Percentiles rank a stretch among this genome's conserved stretches.
Conservation (phyloP, 2,329 filamentous ascomycete species). For the Cylindrodendrum hubeiense region DNA sequence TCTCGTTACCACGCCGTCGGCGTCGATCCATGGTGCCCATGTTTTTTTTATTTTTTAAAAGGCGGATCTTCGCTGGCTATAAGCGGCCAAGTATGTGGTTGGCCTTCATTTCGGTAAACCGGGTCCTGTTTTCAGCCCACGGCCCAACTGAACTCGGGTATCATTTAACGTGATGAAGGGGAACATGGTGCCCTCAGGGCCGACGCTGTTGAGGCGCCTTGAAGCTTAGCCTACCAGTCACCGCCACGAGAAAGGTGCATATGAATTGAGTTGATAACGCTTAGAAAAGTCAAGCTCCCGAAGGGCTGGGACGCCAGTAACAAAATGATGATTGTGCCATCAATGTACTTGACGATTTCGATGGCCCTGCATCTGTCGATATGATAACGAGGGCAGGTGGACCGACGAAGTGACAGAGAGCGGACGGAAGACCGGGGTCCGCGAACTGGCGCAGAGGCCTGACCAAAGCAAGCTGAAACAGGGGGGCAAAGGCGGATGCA, state of each 20-base stretch:
- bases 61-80: slow-evolving; percentile 14
- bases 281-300: slow-evolving; percentile 12
- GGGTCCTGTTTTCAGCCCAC: slow-evolving; percentile 1
- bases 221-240: background rate
- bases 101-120: slow-evolving; percentile 23
- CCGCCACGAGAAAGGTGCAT: background rate
- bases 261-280: background rate
- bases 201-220: background rate
- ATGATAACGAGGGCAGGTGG: slow-evolving; percentile 26
- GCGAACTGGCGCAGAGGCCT: slow-evolving; percentile 10
- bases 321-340: slow-evolving; percentile 2
- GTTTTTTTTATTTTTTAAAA: background rate
- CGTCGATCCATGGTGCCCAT: slow-evolving; percentile 22
- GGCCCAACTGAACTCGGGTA: slow-evolving; percentile 1
- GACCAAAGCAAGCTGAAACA: slow-evolving; percentile 4
- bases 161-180: slow-evolving; percentile 6
- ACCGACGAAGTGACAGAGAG: slow-evolving; percentile 7
- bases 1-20: slow-evolving; percentile 30
- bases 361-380: slow-evolving; percentile 27
- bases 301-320: slow-evolving; percentile 18
- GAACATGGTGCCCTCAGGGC: background rate
- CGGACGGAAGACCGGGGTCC: slow-evolving; percentile 3
- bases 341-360: slow-evolving; percentile 21
- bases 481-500: slow-evolving; percentile 7
- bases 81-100: slow-evolving; percentile 7